Conservation (phyloP, 1,139 yeast genomes). For the Candida sojae region DNA sequence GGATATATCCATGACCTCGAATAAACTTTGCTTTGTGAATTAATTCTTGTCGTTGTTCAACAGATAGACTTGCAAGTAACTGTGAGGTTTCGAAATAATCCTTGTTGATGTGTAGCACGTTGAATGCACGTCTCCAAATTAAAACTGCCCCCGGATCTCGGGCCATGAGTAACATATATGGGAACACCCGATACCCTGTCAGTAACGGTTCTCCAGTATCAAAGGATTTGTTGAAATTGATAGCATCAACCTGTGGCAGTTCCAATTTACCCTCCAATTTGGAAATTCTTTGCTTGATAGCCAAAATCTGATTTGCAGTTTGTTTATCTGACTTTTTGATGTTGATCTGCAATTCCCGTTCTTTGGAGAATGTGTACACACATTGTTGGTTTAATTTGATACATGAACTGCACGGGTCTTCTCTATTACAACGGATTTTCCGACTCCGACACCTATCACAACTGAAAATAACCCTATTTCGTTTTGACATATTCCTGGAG, state of each 20-base stretch:
- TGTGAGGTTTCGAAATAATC: slow-evolving; percentile 7
- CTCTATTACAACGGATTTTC: slow-evolving; percentile 37
- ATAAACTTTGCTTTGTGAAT: slow-evolving; percentile 4
- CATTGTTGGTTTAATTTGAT: slow-evolving; percentile 20
- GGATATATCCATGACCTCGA: slow-evolving; percentile 11
- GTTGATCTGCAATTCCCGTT: slow-evolving; percentile 5
- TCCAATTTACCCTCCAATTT: slow-evolving; percentile 5
- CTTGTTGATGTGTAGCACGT: background rate
- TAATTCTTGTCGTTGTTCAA: slow-evolving; percentile 2
- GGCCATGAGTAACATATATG: slow-evolving; percentile 18
- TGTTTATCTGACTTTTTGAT: background rate
- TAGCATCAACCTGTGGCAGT: slow-evolving; percentile 5
- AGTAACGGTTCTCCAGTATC: slow-evolving; percentile 8
- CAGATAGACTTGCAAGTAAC: slow-evolving; percentile 6
- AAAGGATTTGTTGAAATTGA: slow-evolving; percentile 16
- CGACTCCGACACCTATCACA: slow-evolving; percentile 31
- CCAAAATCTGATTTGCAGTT: slow-evolving; percentile 12
- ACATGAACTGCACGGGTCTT: slow-evolving; percentile 35
- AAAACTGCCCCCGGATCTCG: slow-evolving; percentile 20
- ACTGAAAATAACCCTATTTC: slow-evolving; percentile 24
- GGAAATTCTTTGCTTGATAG: slow-evolving; percentile 3
- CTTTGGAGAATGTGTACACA: slow-evolving; percentile 11
- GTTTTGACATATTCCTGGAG: background rate
- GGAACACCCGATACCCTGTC: slow-evolving; percentile 13
- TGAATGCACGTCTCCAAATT: slow-evolving; percentile 14